Conservation (phyloP, 768 basidiomycete genomes). For the Cyclocybe cylindracea region DNA sequence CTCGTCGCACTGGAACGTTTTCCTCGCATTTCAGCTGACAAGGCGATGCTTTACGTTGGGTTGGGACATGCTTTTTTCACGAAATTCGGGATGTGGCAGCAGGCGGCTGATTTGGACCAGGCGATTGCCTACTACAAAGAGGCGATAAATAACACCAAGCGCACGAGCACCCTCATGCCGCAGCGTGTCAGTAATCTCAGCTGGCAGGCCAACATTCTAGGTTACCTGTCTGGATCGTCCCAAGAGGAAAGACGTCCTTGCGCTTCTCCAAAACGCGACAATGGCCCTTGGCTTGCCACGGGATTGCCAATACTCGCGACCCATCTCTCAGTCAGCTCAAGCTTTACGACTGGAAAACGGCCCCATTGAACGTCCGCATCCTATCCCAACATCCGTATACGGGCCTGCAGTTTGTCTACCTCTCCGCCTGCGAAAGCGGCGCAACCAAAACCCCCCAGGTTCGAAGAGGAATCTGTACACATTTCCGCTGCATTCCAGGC, state of each 20-base stretch:
- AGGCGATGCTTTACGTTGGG: slow-evolving; percentile 2
- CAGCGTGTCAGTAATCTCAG: slow-evolving; percentile 4
- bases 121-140: slow-evolving; percentile 16
- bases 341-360: slow-evolving; percentile 15
- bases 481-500: slow-evolving; percentile 34
- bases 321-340: slow-evolving; percentile 20
- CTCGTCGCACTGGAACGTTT: slow-evolving; percentile 1
- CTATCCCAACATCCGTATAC: slow-evolving; percentile 15
- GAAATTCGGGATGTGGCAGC: slow-evolving; percentile 8
- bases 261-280: background rate
- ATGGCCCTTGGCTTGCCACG: slow-evolving; percentile 28
- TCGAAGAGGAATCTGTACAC: slow-evolving; percentile 32
- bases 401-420: slow-evolving; percentile 27
- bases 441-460: slow-evolving; percentile 12
- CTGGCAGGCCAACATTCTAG: slow-evolving; percentile 1
- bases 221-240: slow-evolving; percentile 8
- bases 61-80: slow-evolving; percentile 12
- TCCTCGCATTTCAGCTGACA: slow-evolving; percentile 2
- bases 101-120: slow-evolving; percentile 9
- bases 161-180: background rate
- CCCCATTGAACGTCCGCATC: slow-evolving; percentile 14
- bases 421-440: slow-evolving; percentile 39
- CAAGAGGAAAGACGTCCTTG: slow-evolving; percentile 7
- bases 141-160: slow-evolving; percentile 2
- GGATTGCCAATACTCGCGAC: slow-evolving; percentile 20